Base-by-base conservation (phyloP, 2,329 filamentous ascomycete genomes). In the Cryphonectria naterciae region DNA sequence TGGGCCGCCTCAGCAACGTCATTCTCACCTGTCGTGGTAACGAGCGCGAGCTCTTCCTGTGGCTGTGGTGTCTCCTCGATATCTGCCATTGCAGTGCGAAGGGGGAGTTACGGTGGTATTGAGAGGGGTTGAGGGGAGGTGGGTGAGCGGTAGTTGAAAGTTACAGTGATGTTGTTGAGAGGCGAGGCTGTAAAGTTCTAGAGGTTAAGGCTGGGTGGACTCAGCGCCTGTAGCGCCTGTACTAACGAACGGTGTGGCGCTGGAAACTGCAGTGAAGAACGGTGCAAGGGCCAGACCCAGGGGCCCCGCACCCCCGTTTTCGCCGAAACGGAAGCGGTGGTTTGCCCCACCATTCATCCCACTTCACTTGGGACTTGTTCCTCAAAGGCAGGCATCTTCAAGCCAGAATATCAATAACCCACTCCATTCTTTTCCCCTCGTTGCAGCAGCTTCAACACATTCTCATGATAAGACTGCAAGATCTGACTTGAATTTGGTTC, bases 1-100 rank as follows among this genome's bases (percentile, higher is more conserved):
- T 68, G 46, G n/a, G 43, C n/a, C 60, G 43, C 35, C 60, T 83
- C 80, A 3, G 83, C 83, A 60, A 86, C 82, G 64, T 86, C 85
- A 63, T 78, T 83, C 74, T 75, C 81, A 56, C 28, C 19, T 32
- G 79, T 81, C 25, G 79, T 81, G n/a, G 79, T 81, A 22, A 79
- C 75, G 56, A 84, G 74, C 32, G 80, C 80, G 74, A 80, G 74
- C 60, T 77, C 75, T 52, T 81, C 75, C 28, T 75, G 72, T 43
- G 66, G 63, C n/a, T 65, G 43, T 61, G 68, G 68, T 58, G 54
- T 56, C 68, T 72, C 70, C 43, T 73, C 58, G 61, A 52, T 62
- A 52, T 78, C 77, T 13, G 77, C 75, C 77, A 77, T 77, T 17
- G 66, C 41, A 56, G 64, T 60, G 49, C n/a, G 13, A n/a, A n/a